Percentiles rank a stretch among this genome's conserved stretches.
phyloP scores from a whole-genome alignment of 768 basidiomycete genomes.

The Suillus decipiens region DNA sequence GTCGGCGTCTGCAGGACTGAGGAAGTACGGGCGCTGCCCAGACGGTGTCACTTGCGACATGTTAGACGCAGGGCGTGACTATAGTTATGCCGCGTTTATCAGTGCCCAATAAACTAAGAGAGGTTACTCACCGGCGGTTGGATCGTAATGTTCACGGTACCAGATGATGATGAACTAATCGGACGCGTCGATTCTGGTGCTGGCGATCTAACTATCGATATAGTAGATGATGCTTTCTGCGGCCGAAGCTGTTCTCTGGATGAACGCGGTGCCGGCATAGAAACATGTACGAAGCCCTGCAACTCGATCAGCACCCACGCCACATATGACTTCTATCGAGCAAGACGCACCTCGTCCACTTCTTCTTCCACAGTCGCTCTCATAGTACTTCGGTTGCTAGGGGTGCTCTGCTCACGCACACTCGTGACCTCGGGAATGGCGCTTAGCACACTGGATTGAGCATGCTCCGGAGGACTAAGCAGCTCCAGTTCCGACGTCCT shows the following conservation, averaged over 20 bases:
- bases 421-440: constrained; percentile 58
- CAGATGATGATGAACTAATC: constrained; percentile 30
- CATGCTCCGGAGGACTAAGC: constrained; percentile 44
- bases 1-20: constrained; percentile 45
- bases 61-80: constrained; percentile 30
- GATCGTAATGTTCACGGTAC: constrained; percentile 34
- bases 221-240: not conserved
- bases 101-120: not conserved
- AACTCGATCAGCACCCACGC: not conserved
- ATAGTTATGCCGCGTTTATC: not conserved
- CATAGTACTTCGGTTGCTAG: constrained; percentile 22
- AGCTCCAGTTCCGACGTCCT: constrained; percentile 55
- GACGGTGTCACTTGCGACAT: constrained; percentile 29
- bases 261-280: constrained; percentile 32
- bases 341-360: constrained; percentile 33
- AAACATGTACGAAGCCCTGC: constrained; percentile 37
- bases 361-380: constrained; percentile 41
- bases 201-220: not conserved
- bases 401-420: constrained; percentile 30
- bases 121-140: constrained; percentile 32
- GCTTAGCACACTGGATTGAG: constrained; percentile 45
- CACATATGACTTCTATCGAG: constrained; percentile 1
- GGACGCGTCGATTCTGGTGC: constrained; percentile 23
- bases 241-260: constrained; percentile 23
- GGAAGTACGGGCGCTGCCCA: constrained; percentile 28